Base-by-base conservation (phyloP, 2,329 filamentous ascomycete genomes). In the Aphanocladium album region DNA sequence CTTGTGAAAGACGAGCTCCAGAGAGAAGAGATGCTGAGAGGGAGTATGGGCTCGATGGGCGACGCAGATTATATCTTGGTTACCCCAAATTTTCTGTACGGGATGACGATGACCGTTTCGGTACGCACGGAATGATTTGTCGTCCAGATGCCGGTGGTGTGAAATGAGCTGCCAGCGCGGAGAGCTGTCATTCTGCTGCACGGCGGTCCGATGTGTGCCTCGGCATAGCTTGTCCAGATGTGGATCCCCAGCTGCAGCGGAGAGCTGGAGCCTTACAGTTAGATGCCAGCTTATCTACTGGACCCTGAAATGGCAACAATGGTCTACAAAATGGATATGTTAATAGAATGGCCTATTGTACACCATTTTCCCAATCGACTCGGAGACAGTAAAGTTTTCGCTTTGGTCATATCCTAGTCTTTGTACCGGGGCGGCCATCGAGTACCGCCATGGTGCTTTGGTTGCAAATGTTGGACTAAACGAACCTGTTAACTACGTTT, bases 71-170 rank as follows among this genome's bases (percentile, higher is more conserved):
- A 50, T 50, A 57, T 50, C 17, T 27, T 41, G 43, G 23, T 39
- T 14, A 27, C 30, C 33, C 55, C 17, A 14, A 21, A 17, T 3
- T 49, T 41, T 21, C 35, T 7, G 11, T 7, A 6, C 35, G n/a
- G 23, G 23, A 21, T 12, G 9, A 16, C 46, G 33, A 30, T 50
- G n/a, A 17, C 23, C 55, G 27, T 33, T 27, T 57, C 45, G 56
- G 35, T 19, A n/a, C 17, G 12, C 8, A 12, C 56, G 56, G 56
- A 35, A 35, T 59, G 56, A 59, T 59, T 59, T 59, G 56, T 59
- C 56, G 45, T 43, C 25, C 17, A 17, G 16, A 23, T 25, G 17
- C 35, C 47, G 35, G 56, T 23, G 56, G 14, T 30, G 16, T 51
- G 43, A 19, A 35, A 14, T 5, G 53, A 41, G 4, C 25, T n/a